phyloP scores from a whole-genome alignment of 441 rosid genomes.

The Pelargonium citronellum region DNA sequence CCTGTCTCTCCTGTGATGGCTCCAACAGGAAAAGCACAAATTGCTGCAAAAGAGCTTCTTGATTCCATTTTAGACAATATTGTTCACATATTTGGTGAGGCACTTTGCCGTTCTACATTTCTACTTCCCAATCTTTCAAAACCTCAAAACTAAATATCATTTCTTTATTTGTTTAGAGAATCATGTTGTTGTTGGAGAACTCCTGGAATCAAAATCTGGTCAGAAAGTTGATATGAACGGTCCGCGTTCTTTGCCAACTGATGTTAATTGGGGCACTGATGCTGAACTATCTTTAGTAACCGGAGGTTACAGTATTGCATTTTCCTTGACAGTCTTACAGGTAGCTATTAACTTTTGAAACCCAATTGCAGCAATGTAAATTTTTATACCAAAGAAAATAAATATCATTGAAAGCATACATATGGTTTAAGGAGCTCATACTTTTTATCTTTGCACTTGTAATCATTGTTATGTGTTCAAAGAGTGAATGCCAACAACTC shows the following conservation, averaged over 20 bases:
- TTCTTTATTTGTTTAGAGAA: constrained; percentile 52
- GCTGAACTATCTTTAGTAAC: constrained; percentile 78
- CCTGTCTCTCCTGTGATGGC: constrained; percentile 96
- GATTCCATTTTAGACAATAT: constrained; percentile 77
- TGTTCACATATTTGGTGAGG: constrained; percentile 83
- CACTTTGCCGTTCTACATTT: constrained; percentile 8
- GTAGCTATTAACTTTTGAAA: constrained; percentile 26
- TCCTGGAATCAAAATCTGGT: constrained; percentile 68
- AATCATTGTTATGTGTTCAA: constrained; percentile 23
- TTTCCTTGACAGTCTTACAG: constrained; percentile 94
- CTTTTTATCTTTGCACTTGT: neutral
- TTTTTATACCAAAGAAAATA: neutral
- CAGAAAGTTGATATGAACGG: constrained; percentile 54
- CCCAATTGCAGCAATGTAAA: neutral
- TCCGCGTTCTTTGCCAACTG: constrained; percentile 55
- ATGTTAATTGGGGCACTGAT: constrained; percentile 62
- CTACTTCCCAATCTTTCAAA: constrained; percentile 14
- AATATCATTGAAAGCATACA: neutral
- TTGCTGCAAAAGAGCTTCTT: constrained; percentile 82
- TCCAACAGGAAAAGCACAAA: constrained; percentile 93
- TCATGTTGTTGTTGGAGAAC: constrained; percentile 90
- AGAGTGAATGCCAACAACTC: constrained; percentile 99
- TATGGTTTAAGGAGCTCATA: constrained; percentile 7
- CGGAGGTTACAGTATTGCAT: constrained; percentile 92
- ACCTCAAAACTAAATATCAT: constrained; percentile 24